Percentiles rank a stretch among this genome's conserved stretches.
These are phyloP conservation scores for Xylaria acuta DNA, from an alignment of 495 filamentous ascomycete genomes.

Conservation along the genomic window DNA sequence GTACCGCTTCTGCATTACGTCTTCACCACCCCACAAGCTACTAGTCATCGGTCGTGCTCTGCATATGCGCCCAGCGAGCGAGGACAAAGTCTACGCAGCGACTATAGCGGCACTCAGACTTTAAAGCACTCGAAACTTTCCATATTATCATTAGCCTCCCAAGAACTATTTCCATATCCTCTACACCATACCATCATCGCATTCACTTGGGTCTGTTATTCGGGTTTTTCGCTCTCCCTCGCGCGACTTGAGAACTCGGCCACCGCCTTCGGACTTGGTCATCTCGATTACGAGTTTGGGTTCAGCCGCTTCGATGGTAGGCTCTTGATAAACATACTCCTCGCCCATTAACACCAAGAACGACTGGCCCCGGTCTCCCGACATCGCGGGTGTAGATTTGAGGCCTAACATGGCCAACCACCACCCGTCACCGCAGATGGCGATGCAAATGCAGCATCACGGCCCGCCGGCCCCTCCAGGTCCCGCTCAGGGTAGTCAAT, in stretches of 20 bases:
- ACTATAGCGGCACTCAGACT: background rate
- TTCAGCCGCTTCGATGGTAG: background rate
- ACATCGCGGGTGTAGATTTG: background rate
- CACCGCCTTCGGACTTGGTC: background rate
- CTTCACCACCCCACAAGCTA: background rate
- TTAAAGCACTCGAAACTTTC: background rate
- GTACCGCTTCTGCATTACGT: background rate
- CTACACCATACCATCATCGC: background rate
- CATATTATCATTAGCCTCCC: too few relatives aligned
- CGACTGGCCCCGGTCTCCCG: background rate
- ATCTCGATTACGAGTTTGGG: background rate
- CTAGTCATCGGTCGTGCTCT: constrained; percentile 4
- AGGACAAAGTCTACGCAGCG: constrained; percentile 10
- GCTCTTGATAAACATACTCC: background rate
- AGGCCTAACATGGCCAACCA: constrained; percentile 57
- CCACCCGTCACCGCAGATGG: constrained; percentile 62
- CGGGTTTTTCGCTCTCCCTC: background rate
- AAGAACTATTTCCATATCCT: background rate
- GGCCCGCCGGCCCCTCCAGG: constrained; percentile 54
- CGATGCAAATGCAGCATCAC: constrained; percentile 65
- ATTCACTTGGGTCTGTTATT: background rate
- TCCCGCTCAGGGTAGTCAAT: constrained; percentile 39
- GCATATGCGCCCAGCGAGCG: constrained; percentile 17
- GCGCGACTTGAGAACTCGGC: background rate
- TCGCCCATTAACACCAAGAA: background rate